Evolutionary conservation across 2,329 filamentous ascomycete species (phyloP).

Genomic region (Amauroascus verrucosus): DNA sequence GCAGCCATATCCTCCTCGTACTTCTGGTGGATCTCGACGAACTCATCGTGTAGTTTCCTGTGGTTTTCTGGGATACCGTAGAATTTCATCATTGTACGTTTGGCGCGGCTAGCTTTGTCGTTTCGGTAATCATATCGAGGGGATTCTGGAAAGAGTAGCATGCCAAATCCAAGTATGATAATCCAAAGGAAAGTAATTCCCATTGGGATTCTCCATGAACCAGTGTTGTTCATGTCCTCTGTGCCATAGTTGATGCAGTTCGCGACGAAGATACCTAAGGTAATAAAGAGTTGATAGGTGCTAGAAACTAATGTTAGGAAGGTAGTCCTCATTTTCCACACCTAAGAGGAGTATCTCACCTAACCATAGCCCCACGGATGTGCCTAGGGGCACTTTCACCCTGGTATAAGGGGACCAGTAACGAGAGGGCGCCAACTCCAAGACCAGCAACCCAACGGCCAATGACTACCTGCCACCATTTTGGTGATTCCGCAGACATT

Average conservation of each 20-base stretch:
- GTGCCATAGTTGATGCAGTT: slow-evolving; percentile 42
- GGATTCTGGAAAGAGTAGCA: slow-evolving; percentile 47
- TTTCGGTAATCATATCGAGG: slow-evolving; percentile 50
- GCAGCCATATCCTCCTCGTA: slow-evolving; percentile 45
- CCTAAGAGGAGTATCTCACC: slow-evolving; percentile 16
- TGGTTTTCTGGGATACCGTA: slow-evolving; percentile 49
- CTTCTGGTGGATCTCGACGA: slow-evolving; percentile 50
- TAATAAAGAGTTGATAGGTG: slow-evolving; percentile 42
- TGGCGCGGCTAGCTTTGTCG: slow-evolving; percentile 43
- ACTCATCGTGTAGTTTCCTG: slow-evolving; percentile 45
- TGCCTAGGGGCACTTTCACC: slow-evolving; percentile 39
- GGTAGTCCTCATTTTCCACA: background rate
- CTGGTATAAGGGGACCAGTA: slow-evolving; percentile 41
- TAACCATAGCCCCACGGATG: slow-evolving; percentile 40
- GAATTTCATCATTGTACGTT: slow-evolving; percentile 44
- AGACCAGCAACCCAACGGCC: slow-evolving; percentile 40
- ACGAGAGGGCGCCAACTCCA: slow-evolving; percentile 39
- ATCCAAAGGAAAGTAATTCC: slow-evolving; percentile 51
- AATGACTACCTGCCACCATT: slow-evolving; percentile 38
- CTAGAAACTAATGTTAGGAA: slow-evolving; percentile 18
- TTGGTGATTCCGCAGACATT: slow-evolving; percentile 30
- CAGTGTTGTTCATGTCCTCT: slow-evolving; percentile 33
- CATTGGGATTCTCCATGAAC: slow-evolving; percentile 43
- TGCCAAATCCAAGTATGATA: slow-evolving; percentile 45
- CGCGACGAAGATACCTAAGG: slow-evolving; percentile 42